A percentile compares a stretch with the other conserved stretches of the same genome.
phyloP scores from a whole-genome alignment of 768 basidiomycete genomes.

The Termitomyces sp. region DNA sequence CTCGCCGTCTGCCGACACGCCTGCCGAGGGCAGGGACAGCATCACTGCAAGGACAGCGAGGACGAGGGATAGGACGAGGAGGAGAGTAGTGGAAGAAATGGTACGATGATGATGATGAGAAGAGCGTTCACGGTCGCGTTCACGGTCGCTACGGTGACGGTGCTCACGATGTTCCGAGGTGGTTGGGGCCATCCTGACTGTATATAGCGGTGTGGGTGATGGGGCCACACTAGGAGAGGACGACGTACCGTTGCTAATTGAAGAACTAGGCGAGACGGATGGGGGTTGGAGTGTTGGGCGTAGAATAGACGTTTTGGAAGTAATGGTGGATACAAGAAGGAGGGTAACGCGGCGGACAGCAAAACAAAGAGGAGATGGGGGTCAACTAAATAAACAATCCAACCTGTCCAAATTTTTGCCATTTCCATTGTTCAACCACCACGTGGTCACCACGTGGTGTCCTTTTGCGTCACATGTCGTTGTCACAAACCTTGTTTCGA shows the following conservation, averaged over 20 bases:
- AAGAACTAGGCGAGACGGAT: slow-evolving; percentile 74
- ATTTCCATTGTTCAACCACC: slow-evolving; percentile 47
- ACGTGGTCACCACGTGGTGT: slow-evolving; percentile 34
- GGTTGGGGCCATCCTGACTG: slow-evolving; percentile 86
- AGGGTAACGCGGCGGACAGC: slow-evolving; percentile 23
- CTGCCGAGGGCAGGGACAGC: slow-evolving; percentile 71
- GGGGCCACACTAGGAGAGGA: neutral
- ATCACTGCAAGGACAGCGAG: slow-evolving; percentile 88
- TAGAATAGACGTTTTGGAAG: slow-evolving; percentile 64
- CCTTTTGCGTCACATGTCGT: slow-evolving; percentile 21
- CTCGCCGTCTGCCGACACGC: slow-evolving; percentile 32
- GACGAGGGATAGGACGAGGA: slow-evolving; percentile 82
- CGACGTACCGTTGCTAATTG: slow-evolving; percentile 41
- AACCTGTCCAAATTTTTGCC: slow-evolving; percentile 25
- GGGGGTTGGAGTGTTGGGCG: slow-evolving; percentile 43
- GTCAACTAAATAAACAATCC: slow-evolving; percentile 19
- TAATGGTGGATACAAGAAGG: slow-evolving; percentile 30
- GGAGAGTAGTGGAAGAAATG: slow-evolving; percentile 85
- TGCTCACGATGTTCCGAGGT: slow-evolving; percentile 76
- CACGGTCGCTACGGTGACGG: slow-evolving; percentile 41
- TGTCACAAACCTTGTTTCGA: neutral
- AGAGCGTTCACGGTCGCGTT: slow-evolving; percentile 47
- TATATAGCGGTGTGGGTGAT: slow-evolving; percentile 18
- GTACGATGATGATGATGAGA: slow-evolving; percentile 79
- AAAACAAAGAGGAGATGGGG: slow-evolving; percentile 16